These are phyloP conservation scores for Cylindricascospora bacillispora DNA, from an alignment of 1,139 yeast genomes.

Conservation along the genomic window DNA sequence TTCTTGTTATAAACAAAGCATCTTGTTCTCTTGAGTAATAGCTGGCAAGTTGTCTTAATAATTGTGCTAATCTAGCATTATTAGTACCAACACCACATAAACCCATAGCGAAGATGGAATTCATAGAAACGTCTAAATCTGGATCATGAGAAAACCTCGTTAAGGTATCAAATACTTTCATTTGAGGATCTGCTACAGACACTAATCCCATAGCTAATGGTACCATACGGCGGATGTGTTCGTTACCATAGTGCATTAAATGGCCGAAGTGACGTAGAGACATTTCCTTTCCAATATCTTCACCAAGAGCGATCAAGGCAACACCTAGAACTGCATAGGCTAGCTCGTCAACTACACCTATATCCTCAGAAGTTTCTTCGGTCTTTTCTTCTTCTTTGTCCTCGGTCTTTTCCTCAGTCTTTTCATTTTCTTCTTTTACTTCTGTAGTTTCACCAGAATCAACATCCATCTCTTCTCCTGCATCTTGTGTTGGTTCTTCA, in stretches of 20 bases:
- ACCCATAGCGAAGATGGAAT: slow-evolving; percentile 95
- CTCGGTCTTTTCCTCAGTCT: slow-evolving; percentile 15
- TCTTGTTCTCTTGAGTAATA: slow-evolving; percentile 88
- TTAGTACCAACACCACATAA: slow-evolving; percentile 97
- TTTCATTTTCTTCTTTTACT: slow-evolving; percentile 11
- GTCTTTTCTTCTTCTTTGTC: slow-evolving; percentile 14
- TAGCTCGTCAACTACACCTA: slow-evolving; percentile 35
- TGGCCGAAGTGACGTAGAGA: slow-evolving; percentile 93
- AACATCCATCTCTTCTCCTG: slow-evolving; percentile 14
- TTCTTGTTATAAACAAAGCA: slow-evolving; percentile 81
- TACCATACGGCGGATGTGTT: slow-evolving; percentile 83
- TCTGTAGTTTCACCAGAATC: slow-evolving; percentile 13
- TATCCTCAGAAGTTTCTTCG: slow-evolving; percentile 19
- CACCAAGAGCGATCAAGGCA: slow-evolving; percentile 95
- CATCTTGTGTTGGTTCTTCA: slow-evolving; percentile 16
- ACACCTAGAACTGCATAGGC: slow-evolving; percentile 91
- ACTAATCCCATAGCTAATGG: slow-evolving; percentile 97
- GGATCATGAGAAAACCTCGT: slow-evolving; percentile 95
- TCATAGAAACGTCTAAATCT: slow-evolving; percentile 87
- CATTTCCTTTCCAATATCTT: slow-evolving; percentile 97
- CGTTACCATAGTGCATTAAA: slow-evolving; percentile 94
- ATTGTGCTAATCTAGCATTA: slow-evolving; percentile 93
- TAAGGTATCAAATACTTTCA: slow-evolving; percentile 92
- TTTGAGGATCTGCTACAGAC: slow-evolving; percentile 88
- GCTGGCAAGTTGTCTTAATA: slow-evolving; percentile 85